phyloP scores from a whole-genome alignment of 2,329 filamentous ascomycete species.

The Colletotrichum aenigma region DNA sequence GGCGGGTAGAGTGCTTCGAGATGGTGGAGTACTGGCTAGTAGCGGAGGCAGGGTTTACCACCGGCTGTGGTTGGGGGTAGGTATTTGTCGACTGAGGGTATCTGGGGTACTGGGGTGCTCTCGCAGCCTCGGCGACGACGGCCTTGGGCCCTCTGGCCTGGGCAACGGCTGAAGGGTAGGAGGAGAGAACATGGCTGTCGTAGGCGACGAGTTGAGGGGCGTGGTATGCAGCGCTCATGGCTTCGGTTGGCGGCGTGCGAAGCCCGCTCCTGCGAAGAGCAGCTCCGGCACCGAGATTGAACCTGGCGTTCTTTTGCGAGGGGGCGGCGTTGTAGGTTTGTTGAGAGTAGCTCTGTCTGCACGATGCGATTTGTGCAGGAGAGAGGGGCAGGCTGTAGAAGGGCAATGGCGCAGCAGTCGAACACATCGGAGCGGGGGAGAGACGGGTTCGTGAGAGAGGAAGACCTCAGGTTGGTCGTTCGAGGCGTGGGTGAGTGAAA shows the following conservation, averaged over 20 bases:
- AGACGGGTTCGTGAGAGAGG: not conserved
- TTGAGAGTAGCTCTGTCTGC: constrained; percentile 8
- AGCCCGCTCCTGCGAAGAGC: constrained; percentile 42
- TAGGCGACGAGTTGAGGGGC: constrained; percentile 49
- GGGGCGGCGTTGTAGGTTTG: not conserved
- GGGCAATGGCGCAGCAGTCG: constrained; percentile 20
- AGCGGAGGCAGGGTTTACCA: constrained; percentile 17
- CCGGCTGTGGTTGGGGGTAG: constrained; percentile 19
- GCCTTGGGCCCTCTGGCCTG: constrained; percentile 36
- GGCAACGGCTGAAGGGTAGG: constrained; percentile 38
- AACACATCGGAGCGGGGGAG: constrained; percentile 27
- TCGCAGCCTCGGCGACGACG: constrained; percentile 34
- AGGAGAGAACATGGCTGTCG: constrained; percentile 47
- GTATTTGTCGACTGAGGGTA: constrained; percentile 26
- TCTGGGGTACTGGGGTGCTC: constrained; percentile 34
- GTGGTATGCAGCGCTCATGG: constrained; percentile 59
- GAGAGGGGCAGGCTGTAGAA: constrained; percentile 20
- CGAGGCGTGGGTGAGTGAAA: not conserved
- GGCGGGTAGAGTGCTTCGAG: constrained; percentile 38
- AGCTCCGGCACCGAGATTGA: constrained; percentile 22
- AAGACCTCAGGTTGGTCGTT: not conserved
- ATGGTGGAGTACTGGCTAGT: constrained; percentile 22
- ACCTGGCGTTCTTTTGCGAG: not conserved
- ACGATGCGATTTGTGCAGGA: constrained; percentile 13
- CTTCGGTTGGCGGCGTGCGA: constrained; percentile 55